Base-by-base conservation (phyloP, 805 yeast species). In the Diddensiella transvaalensis region DNA sequence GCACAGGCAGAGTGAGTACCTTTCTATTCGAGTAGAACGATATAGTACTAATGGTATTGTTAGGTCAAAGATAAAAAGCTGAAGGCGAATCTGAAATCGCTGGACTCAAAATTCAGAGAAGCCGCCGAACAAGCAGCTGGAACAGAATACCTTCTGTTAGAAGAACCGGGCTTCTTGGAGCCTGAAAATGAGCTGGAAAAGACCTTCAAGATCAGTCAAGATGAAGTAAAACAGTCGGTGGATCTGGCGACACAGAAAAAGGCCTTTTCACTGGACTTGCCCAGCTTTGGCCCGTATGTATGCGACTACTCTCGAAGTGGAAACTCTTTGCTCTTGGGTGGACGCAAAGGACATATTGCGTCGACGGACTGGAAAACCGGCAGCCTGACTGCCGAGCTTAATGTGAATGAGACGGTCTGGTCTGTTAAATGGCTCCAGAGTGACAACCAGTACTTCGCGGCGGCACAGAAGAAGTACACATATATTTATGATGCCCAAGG, bases 351-450 rank as follows among this genome's bases (percentile, higher is more conserved):
- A 2, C 99, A 93, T 71, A 80, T 93, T 44, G 98, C 99, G 0
- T 80, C 93, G 1, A 83, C 93, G 74, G 96, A 93, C 69, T 93
- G 99, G 97, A 80, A 95, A 63, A 79, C 81, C 35, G 98, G 98
- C 11, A 74, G 72, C 35, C 69, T 91, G 29, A 83, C 81, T 52
- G 82, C 95, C 39, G 99, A 93, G 65, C 66, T 93, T 47, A 80
- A 87, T 61, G 71, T 93, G 19, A 83, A 85, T 60, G 99, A 93
- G 68, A 88, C 97, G 0, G 87, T 90, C 8, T 79, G 87, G 60
- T 93, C 90, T 1, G 96, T 90, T 22, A 86, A 89, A 61, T 89
- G 85, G 68, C 72, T 93, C 53, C 97, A 91, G 61, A 89, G 85
- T 62, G 95, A 90, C 62, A 50, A 55, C 47, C 96, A 89, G 67